phyloP scores from a whole-genome alignment of 257 asterid species.

The Petrea volubilis region DNA sequence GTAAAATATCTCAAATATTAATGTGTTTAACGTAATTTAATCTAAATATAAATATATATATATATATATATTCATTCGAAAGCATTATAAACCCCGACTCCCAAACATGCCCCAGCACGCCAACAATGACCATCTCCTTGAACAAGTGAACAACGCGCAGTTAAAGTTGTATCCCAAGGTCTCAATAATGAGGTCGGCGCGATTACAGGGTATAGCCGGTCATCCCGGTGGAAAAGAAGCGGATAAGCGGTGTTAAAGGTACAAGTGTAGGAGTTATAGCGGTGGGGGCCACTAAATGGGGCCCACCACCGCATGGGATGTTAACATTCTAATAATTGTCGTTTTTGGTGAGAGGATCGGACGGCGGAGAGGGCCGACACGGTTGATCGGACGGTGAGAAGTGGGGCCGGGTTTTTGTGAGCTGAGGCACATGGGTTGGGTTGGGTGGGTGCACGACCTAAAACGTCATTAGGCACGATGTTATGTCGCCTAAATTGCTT shows the following conservation, averaged over 20 bases:
- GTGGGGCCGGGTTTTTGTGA: conserved; percentile 24
- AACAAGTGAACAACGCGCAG: too few species aligned
- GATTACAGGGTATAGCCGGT: conserved; percentile 28
- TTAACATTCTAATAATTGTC: conserved; percentile 32
- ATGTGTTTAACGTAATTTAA: too few species aligned
- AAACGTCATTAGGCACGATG: conserved; percentile 13
- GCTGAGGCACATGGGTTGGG: conserved; percentile 32
- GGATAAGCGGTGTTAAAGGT: conserved; percentile 23
- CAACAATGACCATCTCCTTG: conserved; percentile 12
- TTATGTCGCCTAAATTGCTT: too few species aligned
- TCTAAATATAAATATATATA: too few species aligned
- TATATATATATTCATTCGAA: too few species aligned
- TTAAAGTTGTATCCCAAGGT: background rate
- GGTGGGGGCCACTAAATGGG: conserved; percentile 20
- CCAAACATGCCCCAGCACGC: conserved; percentile 24
- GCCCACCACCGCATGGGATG: conserved; percentile 27
- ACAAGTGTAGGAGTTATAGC: conserved; percentile 5
- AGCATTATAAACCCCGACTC: too few species aligned
- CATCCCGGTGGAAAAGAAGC: too few species aligned
- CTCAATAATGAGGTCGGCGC: conserved; percentile 9
- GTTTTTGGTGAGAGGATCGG: background rate
- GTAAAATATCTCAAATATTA: too few species aligned
- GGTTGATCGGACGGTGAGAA: conserved; percentile 14
- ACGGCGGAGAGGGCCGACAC: background rate
- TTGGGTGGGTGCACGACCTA: conserved; percentile 9